A percentile compares a stretch with the other conserved stretches of the same genome.
Conservation (phyloP, 208 protist genomes). For the Trypanosoma lewisi region DNA sequence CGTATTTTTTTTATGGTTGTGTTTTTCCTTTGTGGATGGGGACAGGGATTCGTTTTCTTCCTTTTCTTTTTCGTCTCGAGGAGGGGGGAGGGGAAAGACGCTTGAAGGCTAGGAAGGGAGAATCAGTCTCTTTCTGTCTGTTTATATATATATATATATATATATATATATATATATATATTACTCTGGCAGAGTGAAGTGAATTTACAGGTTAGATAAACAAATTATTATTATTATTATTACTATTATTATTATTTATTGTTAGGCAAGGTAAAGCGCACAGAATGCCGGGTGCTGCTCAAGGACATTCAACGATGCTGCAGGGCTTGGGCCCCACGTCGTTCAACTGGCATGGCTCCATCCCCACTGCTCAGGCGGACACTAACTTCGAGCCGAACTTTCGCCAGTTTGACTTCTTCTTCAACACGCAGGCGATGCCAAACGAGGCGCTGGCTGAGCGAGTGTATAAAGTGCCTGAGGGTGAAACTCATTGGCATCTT, state of each 20-base stretch:
- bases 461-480: conserved; percentile 71
- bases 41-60: too few relatives aligned
- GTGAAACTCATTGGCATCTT: conserved; percentile 71
- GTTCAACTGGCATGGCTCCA: conserved; percentile 80
- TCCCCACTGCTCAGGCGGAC: conserved; percentile 64
- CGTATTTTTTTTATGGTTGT: neutral
- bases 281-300: conserved; percentile 40
- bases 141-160: too few relatives aligned
- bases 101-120: too few relatives aligned
- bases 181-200: too few relatives aligned
- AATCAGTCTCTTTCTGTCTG: too few relatives aligned
- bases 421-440: conserved; percentile 71
- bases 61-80: too few relatives aligned
- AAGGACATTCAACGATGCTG: conserved; percentile 39
- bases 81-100: too few relatives aligned
- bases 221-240: too few relatives aligned
- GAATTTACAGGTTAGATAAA: too few relatives aligned
- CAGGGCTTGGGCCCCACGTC: conserved; percentile 48
- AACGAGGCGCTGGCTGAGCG: conserved; percentile 61
- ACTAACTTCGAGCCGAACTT: conserved; percentile 84
- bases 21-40: too few relatives aligned
- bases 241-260: too few relatives aligned
- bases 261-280: neutral
- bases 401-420: conserved; percentile 85
- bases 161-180: too few relatives aligned